These are phyloP conservation scores for Aureobasidium namibiae DNA, from an alignment of 2,329 filamentous ascomycete species.

Conservation along the genomic window DNA sequence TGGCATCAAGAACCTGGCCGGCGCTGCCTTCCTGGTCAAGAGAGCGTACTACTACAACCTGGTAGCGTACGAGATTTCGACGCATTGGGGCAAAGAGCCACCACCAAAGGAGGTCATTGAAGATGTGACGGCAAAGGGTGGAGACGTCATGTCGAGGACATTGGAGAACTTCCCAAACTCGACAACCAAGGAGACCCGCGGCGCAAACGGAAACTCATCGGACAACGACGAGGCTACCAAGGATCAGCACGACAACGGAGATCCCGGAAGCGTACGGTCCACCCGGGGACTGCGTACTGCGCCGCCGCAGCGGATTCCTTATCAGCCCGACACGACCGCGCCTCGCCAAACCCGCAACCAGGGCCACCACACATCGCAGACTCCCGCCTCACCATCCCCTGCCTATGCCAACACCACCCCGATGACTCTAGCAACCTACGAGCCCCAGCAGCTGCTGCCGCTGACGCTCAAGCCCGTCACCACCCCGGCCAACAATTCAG, in stretches of 20 bases:
- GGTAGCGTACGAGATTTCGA: conserved; percentile 76
- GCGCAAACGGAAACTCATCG: conserved; percentile 47
- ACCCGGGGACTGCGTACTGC: conserved; percentile 57
- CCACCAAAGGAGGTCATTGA: conserved; percentile 85
- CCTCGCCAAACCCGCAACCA: conserved; percentile 49
- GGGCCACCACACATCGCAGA: conserved; percentile 32
- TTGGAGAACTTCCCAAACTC: conserved; percentile 60
- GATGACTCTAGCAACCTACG: conserved; percentile 58
- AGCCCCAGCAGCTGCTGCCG: conserved; percentile 55
- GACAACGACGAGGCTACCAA: conserved; percentile 42
- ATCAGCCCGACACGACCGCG: conserved; percentile 68
- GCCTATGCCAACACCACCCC: conserved; percentile 32
- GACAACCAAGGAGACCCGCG: conserved; percentile 38
- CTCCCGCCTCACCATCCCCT: conserved; percentile 35
- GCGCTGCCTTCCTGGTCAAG: conserved; percentile 80
- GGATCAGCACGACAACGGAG: conserved; percentile 43
- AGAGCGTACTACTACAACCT: conserved; percentile 85
- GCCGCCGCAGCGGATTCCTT: conserved; percentile 76
- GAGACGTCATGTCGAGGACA: conserved; percentile 68
- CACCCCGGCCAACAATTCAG: conserved; percentile 66
- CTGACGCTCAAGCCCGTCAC: conserved; percentile 64
- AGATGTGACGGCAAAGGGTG: conserved; percentile 69
- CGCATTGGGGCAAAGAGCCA: conserved; percentile 68
- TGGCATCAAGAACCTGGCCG: conserved; percentile 64
- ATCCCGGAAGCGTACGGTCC: conserved; percentile 33